Base-by-base conservation (phyloP, 345 rosid genomes). In the Citrus hindsii region DNA sequence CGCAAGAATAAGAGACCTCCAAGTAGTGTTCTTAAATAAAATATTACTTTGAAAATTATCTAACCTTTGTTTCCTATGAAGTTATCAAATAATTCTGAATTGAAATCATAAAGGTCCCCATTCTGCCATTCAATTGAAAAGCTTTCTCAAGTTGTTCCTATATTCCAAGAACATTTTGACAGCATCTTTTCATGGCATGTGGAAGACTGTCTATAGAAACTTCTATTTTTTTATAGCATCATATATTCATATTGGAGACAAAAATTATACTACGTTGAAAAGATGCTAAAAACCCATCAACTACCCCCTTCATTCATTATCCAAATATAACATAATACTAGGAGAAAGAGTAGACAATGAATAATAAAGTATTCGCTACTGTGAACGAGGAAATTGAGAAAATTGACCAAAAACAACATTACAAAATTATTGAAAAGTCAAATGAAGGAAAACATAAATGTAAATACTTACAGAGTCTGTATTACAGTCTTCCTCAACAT, bases 401-500 rank as follows among this genome's bases (percentile, higher is more conserved):
- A 2, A 76, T 48, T 14, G 7, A 27, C 48, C 24, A 69, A 30
- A 55, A 74, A 71, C 27, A 35, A 32, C 16, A n/a, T 30, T 3
- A 65, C 67, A 8, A 21, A 65, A 48, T 27, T 28, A 69, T 61
- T 30, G 65, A 56, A 19, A 38, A 55, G 62, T 37, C 18, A 4
- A 40, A 40, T 33, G 18, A 58, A 27, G 38, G 56, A 67, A 48
- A 69, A 33, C 12, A 65, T 67, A 66, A 71, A 53, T 22, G 61
- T 12, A 16, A 74, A 68, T 24, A 80, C 89, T 84, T 88, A 91
- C 97, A 78, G 66, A 79, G 61, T 58, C 79, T 37, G 68, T 73
- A 77, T 69, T 74, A 76, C 69, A 79, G 69, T 73, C 83, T 83
- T 83, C 91, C 77, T 87, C 92, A 21, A 83, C 80, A 66, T 89